phyloP scores from a whole-genome alignment of 129 eudicot genomes.

The Pseudognaphalium luteoalbum region DNA sequence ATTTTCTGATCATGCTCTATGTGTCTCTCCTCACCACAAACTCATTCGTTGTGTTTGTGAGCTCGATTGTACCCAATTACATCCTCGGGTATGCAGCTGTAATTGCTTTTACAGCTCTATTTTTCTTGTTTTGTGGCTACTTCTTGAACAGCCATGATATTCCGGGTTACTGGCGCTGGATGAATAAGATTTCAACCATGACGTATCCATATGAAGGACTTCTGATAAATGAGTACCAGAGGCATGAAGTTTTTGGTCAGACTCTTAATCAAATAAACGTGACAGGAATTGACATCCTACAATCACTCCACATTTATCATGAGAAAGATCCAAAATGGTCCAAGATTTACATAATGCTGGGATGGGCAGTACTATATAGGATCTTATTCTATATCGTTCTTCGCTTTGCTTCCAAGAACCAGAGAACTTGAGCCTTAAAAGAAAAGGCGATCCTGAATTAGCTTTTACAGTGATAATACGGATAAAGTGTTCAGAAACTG shows the following conservation, averaged over 20 bases:
- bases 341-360: constrained; percentile 62
- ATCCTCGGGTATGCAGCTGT: constrained; percentile 85
- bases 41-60: constrained; percentile 77
- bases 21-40: constrained; percentile 74
- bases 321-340: constrained; percentile 47
- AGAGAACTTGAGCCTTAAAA: constrained; percentile 46
- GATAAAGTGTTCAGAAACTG: constrained; percentile 32
- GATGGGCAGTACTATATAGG: constrained; percentile 75
- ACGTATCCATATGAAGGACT: constrained; percentile 83
- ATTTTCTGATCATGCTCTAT: constrained; percentile 59
- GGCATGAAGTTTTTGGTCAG: constrained; percentile 35
- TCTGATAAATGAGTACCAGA: constrained; percentile 64
- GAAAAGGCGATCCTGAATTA: constrained; percentile 21
- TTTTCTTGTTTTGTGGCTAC: constrained; percentile 86
- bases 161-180: constrained; percentile 78
- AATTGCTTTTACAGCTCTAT: constrained; percentile 76
- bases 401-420: constrained; percentile 82
- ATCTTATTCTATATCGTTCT: constrained; percentile 64
- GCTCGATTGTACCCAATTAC: constrained; percentile 82
- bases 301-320: constrained; percentile 45
- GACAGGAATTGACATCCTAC: constrained; percentile 45
- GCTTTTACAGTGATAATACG: constrained; percentile 18
- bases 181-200: constrained; percentile 73
- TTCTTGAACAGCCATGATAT: constrained; percentile 56
- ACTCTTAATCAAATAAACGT: constrained; percentile 27